A percentile compares a stretch with the other conserved stretches of the same genome.
These are phyloP conservation scores for Xylaria sp. DNA, from an alignment of 2,329 filamentous ascomycete genomes.

Conservation along the genomic window DNA sequence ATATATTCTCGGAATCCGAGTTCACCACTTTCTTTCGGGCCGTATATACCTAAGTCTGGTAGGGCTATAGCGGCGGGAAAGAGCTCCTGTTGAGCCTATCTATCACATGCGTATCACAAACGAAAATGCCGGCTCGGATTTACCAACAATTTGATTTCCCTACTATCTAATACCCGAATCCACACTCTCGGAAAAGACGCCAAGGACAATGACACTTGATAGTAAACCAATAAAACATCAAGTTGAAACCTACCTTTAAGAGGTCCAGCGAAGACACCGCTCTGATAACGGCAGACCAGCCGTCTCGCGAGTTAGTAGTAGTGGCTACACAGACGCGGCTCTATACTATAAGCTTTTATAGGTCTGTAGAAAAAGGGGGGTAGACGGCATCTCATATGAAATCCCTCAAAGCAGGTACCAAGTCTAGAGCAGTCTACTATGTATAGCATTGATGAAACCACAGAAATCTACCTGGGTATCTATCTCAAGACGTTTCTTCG, in stretches of 20 bases:
- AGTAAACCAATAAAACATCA: constrained; percentile 7
- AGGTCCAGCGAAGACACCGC: neutral
- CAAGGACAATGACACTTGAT: neutral
- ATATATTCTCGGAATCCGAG: neutral
- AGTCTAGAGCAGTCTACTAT: constrained; percentile 9
- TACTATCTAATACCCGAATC: neutral
- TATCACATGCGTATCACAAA: constrained; percentile 6
- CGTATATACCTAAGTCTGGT: neutral
- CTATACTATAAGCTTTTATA: constrained; percentile 11
- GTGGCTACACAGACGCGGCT: neutral
- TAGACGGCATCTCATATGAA: neutral
- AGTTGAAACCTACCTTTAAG: neutral
- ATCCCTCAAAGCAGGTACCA: constrained; percentile 17
- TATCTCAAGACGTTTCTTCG: neutral
- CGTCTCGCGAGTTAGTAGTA: neutral
- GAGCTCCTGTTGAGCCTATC: neutral
- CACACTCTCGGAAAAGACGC: neutral
- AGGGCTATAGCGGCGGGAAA: neutral
- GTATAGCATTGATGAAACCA: neutral
- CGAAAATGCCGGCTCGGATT: constrained; percentile 2
- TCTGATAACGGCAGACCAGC: neutral
- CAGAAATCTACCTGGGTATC: neutral
- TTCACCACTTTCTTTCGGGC: neutral
- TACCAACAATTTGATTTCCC: neutral
- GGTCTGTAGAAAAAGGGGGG: neutral